These are phyloP conservation scores for Solanum acaule DNA, from an alignment of 257 asterid species.

Conservation along the genomic window DNA sequence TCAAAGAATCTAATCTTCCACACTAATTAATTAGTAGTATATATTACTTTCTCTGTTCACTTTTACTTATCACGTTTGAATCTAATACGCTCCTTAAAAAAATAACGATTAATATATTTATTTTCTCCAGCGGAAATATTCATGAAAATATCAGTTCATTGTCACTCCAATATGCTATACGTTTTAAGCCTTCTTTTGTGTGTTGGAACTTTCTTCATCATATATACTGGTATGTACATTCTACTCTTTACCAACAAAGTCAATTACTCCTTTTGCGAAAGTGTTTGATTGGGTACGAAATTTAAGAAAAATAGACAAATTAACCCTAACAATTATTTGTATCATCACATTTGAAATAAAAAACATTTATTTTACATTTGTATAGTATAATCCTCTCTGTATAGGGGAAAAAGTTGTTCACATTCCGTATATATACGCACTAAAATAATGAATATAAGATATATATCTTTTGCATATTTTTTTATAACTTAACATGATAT, in stretches of 20 bases:
- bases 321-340: too few relatives aligned
- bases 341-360: too few relatives aligned
- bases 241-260: background rate
- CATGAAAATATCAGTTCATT: conserved; percentile 5
- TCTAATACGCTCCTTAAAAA: too few relatives aligned
- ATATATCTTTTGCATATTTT: background rate
- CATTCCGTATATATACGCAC: background rate
- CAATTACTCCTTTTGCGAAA: background rate
- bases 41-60: too few relatives aligned
- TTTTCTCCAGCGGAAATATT: too few relatives aligned
- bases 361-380: too few relatives aligned
- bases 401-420: background rate
- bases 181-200: conserved; percentile 20
- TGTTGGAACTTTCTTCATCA: conserved; percentile 20
- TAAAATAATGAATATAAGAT: background rate
- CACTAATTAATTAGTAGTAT: background rate
- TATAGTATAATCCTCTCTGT: background rate
- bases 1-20: conserved; percentile 37
- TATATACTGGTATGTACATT: conserved; percentile 31
- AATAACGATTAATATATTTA: too few relatives aligned
- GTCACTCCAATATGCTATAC: background rate
- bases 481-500: background rate
- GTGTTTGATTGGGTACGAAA: background rate
- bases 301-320: background rate
- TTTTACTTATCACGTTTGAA: too few relatives aligned